These are phyloP conservation scores for Huntiella bhutanensis DNA, from an alignment of 2,329 filamentous ascomycete genomes.

Conservation along the genomic window DNA sequence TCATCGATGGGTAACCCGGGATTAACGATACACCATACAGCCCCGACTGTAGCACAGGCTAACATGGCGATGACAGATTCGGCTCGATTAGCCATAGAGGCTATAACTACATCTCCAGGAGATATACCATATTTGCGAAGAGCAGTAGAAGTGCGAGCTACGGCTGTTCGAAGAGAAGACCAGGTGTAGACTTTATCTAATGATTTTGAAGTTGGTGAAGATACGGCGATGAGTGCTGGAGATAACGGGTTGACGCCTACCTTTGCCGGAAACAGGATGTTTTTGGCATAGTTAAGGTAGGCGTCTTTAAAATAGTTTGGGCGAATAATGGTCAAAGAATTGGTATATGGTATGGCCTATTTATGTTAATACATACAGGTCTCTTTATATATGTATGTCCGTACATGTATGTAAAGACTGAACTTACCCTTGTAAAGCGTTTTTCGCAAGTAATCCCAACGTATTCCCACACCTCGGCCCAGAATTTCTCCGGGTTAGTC, in stretches of 20 bases:
- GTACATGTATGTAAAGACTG: no score
- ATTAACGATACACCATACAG: slow-evolving; percentile 82
- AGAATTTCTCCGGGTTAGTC: slow-evolving; percentile 55
- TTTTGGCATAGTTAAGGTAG: slow-evolving; percentile 83
- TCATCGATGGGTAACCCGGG: slow-evolving; percentile 85
- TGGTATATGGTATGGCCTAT: slow-evolving; percentile 41
- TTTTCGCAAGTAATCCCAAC: slow-evolving; percentile 36
- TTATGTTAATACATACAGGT: not conserved
- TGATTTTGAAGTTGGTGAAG: slow-evolving; percentile 35
- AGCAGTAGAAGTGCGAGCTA: slow-evolving; percentile 52
- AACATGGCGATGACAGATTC: slow-evolving; percentile 80
- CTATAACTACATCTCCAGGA: slow-evolving; percentile 38
- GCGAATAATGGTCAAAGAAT: slow-evolving; percentile 58
- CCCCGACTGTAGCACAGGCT: slow-evolving; percentile 62
- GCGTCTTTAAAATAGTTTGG: slow-evolving; percentile 69
- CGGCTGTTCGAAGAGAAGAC: slow-evolving; percentile 60
- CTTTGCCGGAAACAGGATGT: slow-evolving; percentile 62
- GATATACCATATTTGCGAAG: slow-evolving; percentile 47
- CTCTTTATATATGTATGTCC: no score
- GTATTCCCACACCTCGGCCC: slow-evolving; percentile 72
- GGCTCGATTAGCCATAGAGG: slow-evolving; percentile 76
- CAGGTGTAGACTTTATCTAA: slow-evolving; percentile 25
- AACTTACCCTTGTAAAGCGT: no score
- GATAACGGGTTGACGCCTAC: slow-evolving; percentile 45
- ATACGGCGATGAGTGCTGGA: slow-evolving; percentile 61